Evolutionary conservation across 106 monocot species (phyloP), one percentile per base, ranked within the genome.

Genomic region (Xerophyta viscosa): DNA sequence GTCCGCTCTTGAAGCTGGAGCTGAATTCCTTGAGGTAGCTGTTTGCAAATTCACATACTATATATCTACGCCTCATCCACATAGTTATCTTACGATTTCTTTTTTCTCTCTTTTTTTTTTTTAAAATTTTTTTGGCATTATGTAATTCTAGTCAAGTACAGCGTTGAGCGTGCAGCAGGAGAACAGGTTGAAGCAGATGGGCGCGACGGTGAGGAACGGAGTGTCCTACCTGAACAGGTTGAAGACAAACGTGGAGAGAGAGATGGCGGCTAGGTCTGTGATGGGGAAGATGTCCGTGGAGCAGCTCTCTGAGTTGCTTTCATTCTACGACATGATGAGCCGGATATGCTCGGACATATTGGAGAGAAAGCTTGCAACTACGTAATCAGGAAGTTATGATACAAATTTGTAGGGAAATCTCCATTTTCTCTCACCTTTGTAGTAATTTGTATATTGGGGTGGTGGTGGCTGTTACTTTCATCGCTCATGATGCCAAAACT

Each of bases 121-220:
- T n/a, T n/a, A n/a, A n/a, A n/a, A n/a, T n/a, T n/a, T n/a, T n/a
- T n/a, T n/a, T n/a, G n/a, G n/a, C n/a, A n/a, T n/a, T n/a, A n/a
- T 22, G 8, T 55, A 14, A 39, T 24, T 80, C 15, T 57, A 94
- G 93, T 77, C 75, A 7, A 94, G 81, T 28, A 72, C 63, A 4
- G 74, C 67, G 12, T 46, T 93, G 54, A 93, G 77, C 54, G 2
- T 69, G 47, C 93, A 93, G 41, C 88, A 93, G 29, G 88, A 88
- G 72, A 87, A 74, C 46, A 69, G 93, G 58, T 52, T 93, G 64
- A 82, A 84, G 72, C 88, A 94, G 78, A 81, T 94, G 88, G 94
- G 94, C 0, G 88, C 88, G 0, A 94, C 94, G 0, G 94, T 94
- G 61, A 71, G 93, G 73, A 94, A 94, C 27, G 77, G 77, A 9